These are phyloP conservation scores for Marasmius fiardii DNA, from an alignment of 1,284 basidiomycete species.

Conservation along the genomic window DNA sequence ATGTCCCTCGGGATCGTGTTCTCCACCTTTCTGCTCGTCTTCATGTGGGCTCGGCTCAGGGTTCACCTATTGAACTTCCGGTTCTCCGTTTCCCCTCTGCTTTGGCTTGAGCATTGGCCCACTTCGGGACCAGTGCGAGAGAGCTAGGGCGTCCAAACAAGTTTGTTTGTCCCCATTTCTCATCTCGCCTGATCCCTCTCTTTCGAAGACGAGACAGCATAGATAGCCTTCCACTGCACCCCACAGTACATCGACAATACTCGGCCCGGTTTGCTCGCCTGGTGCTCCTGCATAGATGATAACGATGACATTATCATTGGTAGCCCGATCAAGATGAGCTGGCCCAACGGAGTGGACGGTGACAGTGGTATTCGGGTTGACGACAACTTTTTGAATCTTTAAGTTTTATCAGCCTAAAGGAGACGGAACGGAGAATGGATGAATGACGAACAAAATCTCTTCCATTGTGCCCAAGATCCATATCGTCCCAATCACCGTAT, in stretches of 20 bases:
- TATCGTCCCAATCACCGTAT: constrained; percentile 70
- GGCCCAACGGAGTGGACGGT: constrained; percentile 66
- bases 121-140: too few species aligned
- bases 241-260: constrained; percentile 54
- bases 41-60: too few species aligned
- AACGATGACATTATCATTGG: constrained; percentile 67
- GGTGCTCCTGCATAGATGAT: constrained; percentile 59
- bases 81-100: too few species aligned
- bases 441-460: constrained; percentile 31
- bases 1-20: too few species aligned
- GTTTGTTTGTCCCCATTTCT: too few species aligned
- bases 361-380: constrained; percentile 62
- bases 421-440: too few species aligned
- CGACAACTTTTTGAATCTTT: constrained; percentile 42
- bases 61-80: too few species aligned
- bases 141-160: too few species aligned
- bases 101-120: too few species aligned
- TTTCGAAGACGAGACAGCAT: too few species aligned
- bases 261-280: constrained; percentile 64
- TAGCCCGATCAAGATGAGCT: constrained; percentile 54
- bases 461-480: constrained; percentile 63
- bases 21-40: too few species aligned
- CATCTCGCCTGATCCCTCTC: too few species aligned
- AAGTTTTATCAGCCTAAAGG: not conserved
- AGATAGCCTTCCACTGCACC: constrained; percentile 52